Percentiles rank a stretch among this genome's conserved stretches.
Evolutionary conservation across 805 yeast species (phyloP).

Genomic region (Cyberlindnera maritima): DNA sequence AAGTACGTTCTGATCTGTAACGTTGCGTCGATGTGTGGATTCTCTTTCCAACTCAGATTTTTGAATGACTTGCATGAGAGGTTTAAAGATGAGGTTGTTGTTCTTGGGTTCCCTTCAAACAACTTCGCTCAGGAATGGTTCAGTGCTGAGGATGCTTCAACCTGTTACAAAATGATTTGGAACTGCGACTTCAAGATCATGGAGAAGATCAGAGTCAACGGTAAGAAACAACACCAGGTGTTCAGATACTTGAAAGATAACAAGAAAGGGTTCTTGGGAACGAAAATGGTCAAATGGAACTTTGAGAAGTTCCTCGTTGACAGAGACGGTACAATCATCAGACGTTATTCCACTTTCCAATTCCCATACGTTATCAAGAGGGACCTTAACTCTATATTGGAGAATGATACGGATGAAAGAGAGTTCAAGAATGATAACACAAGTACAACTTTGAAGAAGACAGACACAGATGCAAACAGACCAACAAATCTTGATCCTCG

Average conservation of each 20-base stretch:
- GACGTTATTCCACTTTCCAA: conserved; percentile 40
- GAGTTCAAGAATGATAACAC: background rate
- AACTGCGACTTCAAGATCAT: conserved; percentile 80
- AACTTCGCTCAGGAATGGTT: conserved; percentile 78
- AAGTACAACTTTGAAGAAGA: background rate
- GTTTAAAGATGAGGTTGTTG: conserved; percentile 63
- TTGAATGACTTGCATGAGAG: conserved; percentile 65
- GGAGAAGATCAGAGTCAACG: conserved; percentile 78
- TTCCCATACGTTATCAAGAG: conserved; percentile 4
- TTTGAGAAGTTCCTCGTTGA: conserved; percentile 67
- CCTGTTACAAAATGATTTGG: conserved; percentile 69
- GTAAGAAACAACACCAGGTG: conserved; percentile 64
- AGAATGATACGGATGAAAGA: background rate
- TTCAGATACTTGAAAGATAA: conserved; percentile 64
- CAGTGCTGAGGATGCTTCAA: conserved; percentile 64
- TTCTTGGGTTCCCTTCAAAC: conserved; percentile 88
- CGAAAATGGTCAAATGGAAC: conserved; percentile 68
- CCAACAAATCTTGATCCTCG: no score
- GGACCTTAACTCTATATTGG: conserved; percentile 5
- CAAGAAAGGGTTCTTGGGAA: conserved; percentile 57
- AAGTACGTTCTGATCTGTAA: conserved; percentile 83
- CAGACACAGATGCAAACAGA: no score
- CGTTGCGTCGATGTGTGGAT: conserved; percentile 83
- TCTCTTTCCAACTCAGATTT: conserved; percentile 74
- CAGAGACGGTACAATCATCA: conserved; percentile 53